These are phyloP conservation scores for Angomonas deanei DNA, from an alignment of 208 protist species.

Conservation along the genomic window DNA sequence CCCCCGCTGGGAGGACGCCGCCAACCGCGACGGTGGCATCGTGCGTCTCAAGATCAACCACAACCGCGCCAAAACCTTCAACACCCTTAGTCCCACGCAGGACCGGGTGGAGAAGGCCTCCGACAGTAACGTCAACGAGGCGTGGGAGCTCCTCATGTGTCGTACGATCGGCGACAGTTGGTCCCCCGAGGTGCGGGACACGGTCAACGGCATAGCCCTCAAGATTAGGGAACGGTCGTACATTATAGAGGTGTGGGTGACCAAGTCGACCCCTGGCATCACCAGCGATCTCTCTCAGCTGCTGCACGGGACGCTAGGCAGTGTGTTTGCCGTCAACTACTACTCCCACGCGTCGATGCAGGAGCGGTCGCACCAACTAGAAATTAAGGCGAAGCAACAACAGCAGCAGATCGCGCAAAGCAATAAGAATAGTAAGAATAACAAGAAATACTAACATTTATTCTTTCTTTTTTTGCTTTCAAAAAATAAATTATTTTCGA, in stretches of 20 bases:
- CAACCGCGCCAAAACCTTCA: constrained; percentile 3
- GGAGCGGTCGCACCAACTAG: constrained; percentile 41
- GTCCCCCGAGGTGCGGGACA: constrained; percentile 49
- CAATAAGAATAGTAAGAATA: background rate
- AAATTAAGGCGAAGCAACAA: constrained; percentile 34
- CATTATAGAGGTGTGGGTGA: constrained; percentile 83
- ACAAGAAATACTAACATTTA: background rate
- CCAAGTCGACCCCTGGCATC: constrained; percentile 46
- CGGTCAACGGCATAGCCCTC: constrained; percentile 73
- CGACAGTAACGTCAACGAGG: constrained; percentile 46
- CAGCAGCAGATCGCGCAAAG: constrained; percentile 19
- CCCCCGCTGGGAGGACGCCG: constrained; percentile 94
- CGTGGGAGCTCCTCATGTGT: constrained; percentile 79
- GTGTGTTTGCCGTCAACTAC: constrained; percentile 48
- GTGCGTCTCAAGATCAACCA: constrained; percentile 33
- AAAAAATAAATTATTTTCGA: too few relatives aligned
- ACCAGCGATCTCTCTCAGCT: constrained; percentile 62
- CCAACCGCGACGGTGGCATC: constrained; percentile 88
- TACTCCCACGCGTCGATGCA: constrained; percentile 53
- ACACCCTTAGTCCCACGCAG: background rate
- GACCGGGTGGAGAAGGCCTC: constrained; percentile 17
- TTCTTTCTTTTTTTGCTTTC: constrained; percentile 9
- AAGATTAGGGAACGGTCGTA: constrained; percentile 74
- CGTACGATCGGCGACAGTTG: constrained; percentile 82
- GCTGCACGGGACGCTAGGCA: constrained; percentile 45